Base-by-base conservation (phyloP, 768 basidiomycete species). In the Rhodotorula babjevae region DNA sequence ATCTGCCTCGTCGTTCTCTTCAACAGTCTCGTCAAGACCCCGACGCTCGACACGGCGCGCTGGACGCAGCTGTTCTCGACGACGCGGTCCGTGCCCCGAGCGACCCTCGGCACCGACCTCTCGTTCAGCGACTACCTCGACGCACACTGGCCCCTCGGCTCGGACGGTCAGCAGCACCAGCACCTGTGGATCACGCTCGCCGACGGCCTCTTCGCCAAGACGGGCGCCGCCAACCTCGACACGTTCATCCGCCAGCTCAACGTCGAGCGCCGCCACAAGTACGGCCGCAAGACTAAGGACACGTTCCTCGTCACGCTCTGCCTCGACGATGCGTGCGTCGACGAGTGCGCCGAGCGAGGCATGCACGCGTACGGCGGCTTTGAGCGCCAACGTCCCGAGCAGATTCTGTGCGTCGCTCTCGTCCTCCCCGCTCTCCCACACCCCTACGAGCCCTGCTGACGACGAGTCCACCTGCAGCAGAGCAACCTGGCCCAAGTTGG, bases 101-200 rank as follows among this genome's bases (percentile, higher is more conserved):
- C 64, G 5, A 42, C 57, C 16, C 31, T 15, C 29, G 64, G 56
- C 31, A 33, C n/a, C 42, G 29, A 61, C 10, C 25, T 61, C 49
- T 36, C 58, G 29, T 67, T 75, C 55, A 61, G 57, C n/a, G 16
- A 50, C 0, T 75, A 58, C 59, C 74, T 75, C 74, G 44, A 61
- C 53, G 6, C 52, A 2, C 74, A 63, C 50, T 75, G 68, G 33
- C 72, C 67, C 6, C 73, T 7, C 14, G 11, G 5, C 6, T 7
- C 3, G 40, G 8, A 4, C 2, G 23, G 15, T 40, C 23, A 42
- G 36, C n/a, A 36, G 16, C 69, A 36, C 36, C 5, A 69, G 36
- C 67, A 72, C 40, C 23, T 76, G 10, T 76, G 74, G 74, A 42
- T 76, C 36, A 72, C 74, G 23, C 44, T 76, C 42, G 60, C 71